Evolutionary conservation across 78 protist species (phyloP).

Genomic region (Polysphondylium violaceum): DNA sequence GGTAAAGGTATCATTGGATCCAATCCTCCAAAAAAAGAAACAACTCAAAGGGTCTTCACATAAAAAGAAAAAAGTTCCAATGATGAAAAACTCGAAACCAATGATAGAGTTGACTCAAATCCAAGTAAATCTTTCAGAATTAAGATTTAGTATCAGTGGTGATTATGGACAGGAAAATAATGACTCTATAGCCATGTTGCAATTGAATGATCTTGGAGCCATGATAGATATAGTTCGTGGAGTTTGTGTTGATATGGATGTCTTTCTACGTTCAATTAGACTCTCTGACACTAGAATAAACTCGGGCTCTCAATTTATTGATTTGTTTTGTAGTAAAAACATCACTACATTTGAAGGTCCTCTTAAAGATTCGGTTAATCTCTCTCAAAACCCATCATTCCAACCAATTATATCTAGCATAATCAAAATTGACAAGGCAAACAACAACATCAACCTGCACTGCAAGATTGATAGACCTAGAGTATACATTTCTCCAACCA

Average conservation of each 20-base stretch:
- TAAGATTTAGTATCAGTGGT: conserved; percentile 8
- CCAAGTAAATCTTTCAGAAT: conserved; percentile 3
- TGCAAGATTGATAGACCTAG: conserved; percentile 46
- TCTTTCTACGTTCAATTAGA: conserved; percentile 21
- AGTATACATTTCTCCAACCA: conserved; percentile 40
- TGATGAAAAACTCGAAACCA: background rate
- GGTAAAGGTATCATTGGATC: conserved; percentile 14
- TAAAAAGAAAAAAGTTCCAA: background rate
- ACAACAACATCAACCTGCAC: background rate
- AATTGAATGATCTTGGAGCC: conserved; percentile 30
- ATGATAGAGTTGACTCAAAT: conserved; percentile 15
- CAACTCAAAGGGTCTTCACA: background rate
- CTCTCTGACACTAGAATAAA: conserved; percentile 28
- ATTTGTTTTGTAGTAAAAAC: conserved; percentile 57
- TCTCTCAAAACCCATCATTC: background rate
- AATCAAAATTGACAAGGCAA: conserved; percentile 7
- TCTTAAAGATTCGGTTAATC: conserved; percentile 20
- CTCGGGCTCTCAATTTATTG: conserved; percentile 32
- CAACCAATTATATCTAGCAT: conserved; percentile 9
- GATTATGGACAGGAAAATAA: background rate
- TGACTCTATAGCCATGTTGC: conserved; percentile 12
- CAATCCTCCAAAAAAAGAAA: conserved; percentile 18
- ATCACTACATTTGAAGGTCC: conserved; percentile 52
- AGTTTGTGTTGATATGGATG: background rate
- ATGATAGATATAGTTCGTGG: background rate